These are phyloP conservation scores for Microsporum audouinii DNA, from an alignment of 2,329 filamentous ascomycete genomes.

Conservation along the genomic window DNA sequence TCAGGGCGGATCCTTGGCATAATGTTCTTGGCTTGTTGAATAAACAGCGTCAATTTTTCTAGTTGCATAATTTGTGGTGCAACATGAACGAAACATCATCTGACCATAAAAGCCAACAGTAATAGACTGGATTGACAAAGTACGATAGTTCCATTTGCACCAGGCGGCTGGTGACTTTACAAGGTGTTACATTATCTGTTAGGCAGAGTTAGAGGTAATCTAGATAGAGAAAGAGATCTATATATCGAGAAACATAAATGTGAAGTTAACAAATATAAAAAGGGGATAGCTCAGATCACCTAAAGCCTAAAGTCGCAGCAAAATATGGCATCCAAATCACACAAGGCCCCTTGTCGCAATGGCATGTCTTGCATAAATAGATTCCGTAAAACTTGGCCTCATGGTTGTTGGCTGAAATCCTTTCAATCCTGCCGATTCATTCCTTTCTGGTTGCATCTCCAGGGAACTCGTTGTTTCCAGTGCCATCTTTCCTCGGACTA, in stretches of 20 bases:
- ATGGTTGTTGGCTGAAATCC: background rate
- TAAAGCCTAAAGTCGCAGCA: background rate
- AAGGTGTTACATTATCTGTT: no score
- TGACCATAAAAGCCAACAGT: background rate
- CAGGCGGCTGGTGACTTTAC: no score
- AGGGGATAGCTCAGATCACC: background rate
- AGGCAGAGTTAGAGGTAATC: no score
- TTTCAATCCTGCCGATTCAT: background rate
- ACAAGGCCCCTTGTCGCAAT: constrained; percentile 11
- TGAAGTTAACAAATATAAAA: background rate
- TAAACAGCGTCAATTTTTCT: background rate
- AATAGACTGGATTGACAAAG: no score
- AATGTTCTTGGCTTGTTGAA: background rate
- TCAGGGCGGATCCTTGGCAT: background rate
- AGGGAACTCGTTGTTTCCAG: background rate
- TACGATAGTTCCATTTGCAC: no score
- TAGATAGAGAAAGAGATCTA: no score
- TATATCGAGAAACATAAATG: background rate
- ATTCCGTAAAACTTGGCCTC: constrained; percentile 6
- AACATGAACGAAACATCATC: no score
- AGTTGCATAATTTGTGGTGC: background rate
- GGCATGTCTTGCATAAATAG: constrained; percentile 12
- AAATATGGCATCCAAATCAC: background rate
- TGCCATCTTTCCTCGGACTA: background rate
- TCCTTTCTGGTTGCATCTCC: constrained; percentile 1